Evolutionary conservation across 805 yeast genomes (phyloP).

Genomic region (Ogataea henricii): DNA sequence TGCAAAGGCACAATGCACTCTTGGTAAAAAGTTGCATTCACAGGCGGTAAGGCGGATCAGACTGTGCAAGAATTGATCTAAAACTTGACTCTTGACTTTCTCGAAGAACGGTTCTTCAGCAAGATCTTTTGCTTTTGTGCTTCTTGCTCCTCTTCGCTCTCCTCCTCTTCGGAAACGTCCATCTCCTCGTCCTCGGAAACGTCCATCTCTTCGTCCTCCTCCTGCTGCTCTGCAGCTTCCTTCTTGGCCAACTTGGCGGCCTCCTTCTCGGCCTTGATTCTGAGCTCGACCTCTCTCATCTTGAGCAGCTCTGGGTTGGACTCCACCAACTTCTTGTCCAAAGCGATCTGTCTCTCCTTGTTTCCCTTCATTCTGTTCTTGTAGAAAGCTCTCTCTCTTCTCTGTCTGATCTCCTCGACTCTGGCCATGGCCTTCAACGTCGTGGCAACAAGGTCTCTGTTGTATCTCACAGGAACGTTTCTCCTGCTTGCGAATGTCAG

Average conservation of each 20-base stretch:
- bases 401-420: conserved; percentile 92
- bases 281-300: conserved; percentile 90
- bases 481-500: conserved; percentile 96
- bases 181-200: conserved; percentile 35
- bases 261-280: conserved; percentile 70
- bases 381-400: conserved; percentile 97
- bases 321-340: conserved; percentile 88
- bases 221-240: conserved; percentile 48
- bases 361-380: conserved; percentile 99
- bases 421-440: conserved; percentile 95
- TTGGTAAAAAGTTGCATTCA: not conserved
- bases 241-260: conserved; percentile 57
- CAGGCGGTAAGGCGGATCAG: conserved; percentile 4
- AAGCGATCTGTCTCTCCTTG: conserved; percentile 78
- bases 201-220: conserved; percentile 50
- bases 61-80: conserved; percentile 32
- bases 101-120: conserved; percentile 66
- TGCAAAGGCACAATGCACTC: not conserved
- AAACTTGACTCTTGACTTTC: conserved; percentile 44
- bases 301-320: conserved; percentile 84
- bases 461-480: conserved; percentile 96
- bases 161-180: conserved; percentile 37
- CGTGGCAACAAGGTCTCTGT: conserved; percentile 92
- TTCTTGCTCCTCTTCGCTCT: conserved; percentile 42
- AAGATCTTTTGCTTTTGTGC: conserved; percentile 53